phyloP scores from a whole-genome alignment of 495 filamentous ascomycete species.

The Penicillium riverlandense region DNA sequence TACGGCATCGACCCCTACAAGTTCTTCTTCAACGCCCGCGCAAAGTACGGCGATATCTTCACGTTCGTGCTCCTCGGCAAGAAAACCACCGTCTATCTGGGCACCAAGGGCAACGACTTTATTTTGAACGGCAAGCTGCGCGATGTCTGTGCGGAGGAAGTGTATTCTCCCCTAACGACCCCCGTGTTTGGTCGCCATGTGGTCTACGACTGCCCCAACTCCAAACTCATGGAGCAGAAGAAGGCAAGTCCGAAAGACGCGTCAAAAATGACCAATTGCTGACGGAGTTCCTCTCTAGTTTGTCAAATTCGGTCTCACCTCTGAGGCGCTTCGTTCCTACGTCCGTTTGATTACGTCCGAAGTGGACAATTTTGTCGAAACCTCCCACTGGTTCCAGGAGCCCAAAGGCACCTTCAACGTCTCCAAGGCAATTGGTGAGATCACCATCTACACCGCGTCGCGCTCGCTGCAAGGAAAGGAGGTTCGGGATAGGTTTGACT shows the following conservation, averaged over 20 bases:
- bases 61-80: conserved; percentile 58
- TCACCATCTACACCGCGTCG: conserved; percentile 61
- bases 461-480: conserved; percentile 59
- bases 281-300: conserved; percentile 30
- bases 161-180: conserved; percentile 53
- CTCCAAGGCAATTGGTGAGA: conserved; percentile 48
- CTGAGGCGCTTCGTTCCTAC: conserved; percentile 55
- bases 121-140: conserved; percentile 55
- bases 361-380: conserved; percentile 43
- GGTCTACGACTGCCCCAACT: conserved; percentile 59
- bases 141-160: conserved; percentile 58
- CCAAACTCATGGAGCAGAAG: conserved; percentile 65
- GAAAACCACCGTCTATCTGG: conserved; percentile 55
- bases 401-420: conserved; percentile 45
- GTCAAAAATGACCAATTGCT: background rate
- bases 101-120: conserved; percentile 56
- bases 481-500: conserved; percentile 54
- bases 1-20: conserved; percentile 60
- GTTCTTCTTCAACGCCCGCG: conserved; percentile 50
- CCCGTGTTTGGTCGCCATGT: conserved; percentile 59
- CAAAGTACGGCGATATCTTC: conserved; percentile 62
- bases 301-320: conserved; percentile 58
- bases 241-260: conserved; percentile 33
- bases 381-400: conserved; percentile 37
- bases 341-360: conserved; percentile 50